Evolutionary conservation across 495 filamentous ascomycete genomes (phyloP).

Genomic region (Beverwykella pulmonaria): DNA sequence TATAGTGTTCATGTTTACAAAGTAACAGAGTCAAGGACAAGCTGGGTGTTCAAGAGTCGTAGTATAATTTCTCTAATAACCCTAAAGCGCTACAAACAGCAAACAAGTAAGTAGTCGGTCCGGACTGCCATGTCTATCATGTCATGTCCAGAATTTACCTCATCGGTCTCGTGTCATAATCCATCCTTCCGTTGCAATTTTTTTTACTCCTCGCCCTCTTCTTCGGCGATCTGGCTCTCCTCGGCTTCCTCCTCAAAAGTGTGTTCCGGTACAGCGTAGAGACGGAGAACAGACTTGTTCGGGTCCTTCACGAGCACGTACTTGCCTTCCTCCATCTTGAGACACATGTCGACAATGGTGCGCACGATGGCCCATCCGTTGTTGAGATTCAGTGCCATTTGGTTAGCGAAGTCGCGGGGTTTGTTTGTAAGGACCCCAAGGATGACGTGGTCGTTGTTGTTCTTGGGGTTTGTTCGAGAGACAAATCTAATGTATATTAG

Average conservation of each 20-base stretch:
- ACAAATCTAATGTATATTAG: slow-evolving; percentile 67
- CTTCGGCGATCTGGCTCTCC: slow-evolving; percentile 49
- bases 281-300: slow-evolving; percentile 87
- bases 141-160: background rate
- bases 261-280: slow-evolving; percentile 86
- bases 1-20: too few relatives aligned
- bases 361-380: slow-evolving; percentile 99
- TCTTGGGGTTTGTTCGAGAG: slow-evolving; percentile 87
- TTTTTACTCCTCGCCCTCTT: slow-evolving; percentile 50
- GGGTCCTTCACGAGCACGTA: slow-evolving; percentile 82
- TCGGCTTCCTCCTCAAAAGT: slow-evolving; percentile 82
- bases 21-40: too few relatives aligned
- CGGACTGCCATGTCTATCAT: background rate
- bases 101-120: background rate
- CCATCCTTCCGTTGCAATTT: background rate
- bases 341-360: slow-evolving; percentile 89
- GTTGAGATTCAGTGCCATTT: slow-evolving; percentile 95
- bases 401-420: slow-evolving; percentile 90
- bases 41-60: too few relatives aligned
- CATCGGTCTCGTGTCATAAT: background rate
- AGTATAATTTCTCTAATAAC: too few relatives aligned
- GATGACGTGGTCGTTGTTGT: slow-evolving; percentile 85
- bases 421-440: slow-evolving; percentile 97
- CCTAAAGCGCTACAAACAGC: slow-evolving; percentile 5
- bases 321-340: slow-evolving; percentile 72